Evolutionary conservation across 768 basidiomycete genomes (phyloP).

Genomic region (Clitopilus passeckerianus): DNA sequence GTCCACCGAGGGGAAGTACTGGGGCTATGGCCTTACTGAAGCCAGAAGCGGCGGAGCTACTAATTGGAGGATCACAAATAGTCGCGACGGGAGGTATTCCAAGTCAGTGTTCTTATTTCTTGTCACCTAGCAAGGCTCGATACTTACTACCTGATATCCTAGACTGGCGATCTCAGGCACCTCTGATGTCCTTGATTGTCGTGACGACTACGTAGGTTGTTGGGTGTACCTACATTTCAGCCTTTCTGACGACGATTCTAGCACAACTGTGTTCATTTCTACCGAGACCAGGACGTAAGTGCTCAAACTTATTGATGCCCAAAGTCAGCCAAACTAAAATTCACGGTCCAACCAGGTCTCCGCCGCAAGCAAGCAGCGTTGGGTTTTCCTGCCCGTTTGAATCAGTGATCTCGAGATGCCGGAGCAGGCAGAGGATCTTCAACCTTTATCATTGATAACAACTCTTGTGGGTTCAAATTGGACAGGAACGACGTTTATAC

Average conservation of each 20-base stretch:
- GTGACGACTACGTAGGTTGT: neutral
- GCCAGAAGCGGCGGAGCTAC: neutral
- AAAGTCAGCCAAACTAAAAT: neutral
- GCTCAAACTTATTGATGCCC: neutral
- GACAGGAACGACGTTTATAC: no score
- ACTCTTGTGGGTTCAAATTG: no score
- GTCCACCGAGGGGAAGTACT: neutral
- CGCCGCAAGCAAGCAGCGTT: neutral
- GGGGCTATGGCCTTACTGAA: neutral
- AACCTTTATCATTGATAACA: neutral
- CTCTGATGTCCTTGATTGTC: neutral
- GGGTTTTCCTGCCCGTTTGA: neutral
- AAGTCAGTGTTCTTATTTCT: neutral
- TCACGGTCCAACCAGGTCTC: neutral
- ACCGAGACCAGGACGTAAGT: neutral
- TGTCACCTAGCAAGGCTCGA: neutral
- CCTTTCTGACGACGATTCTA: neutral
- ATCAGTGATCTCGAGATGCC: no score
- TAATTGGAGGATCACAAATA: neutral
- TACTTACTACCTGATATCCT: neutral
- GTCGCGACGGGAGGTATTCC: neutral
- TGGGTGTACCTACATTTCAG: neutral
- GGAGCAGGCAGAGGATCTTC: neutral
- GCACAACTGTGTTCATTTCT: neutral
- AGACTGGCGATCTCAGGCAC: neutral